Base-by-base conservation (phyloP, 2,329 filamentous ascomycete species). In the Aspergillus fijiensis region DNA sequence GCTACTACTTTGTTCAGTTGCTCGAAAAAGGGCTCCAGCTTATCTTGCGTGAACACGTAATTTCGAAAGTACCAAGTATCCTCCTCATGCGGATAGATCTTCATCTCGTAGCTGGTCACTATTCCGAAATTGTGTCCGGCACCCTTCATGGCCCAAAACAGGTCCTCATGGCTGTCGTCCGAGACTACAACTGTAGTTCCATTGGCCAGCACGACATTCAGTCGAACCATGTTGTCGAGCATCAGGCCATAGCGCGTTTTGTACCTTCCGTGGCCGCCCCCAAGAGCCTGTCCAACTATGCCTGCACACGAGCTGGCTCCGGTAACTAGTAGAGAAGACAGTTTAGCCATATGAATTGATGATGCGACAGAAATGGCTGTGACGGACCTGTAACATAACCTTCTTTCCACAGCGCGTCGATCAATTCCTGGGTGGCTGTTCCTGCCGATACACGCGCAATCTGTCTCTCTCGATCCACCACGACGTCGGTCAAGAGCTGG, bases 81-180 rank as follows among this genome's bases (percentile, higher is more conserved):
- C 6, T n/a, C 11, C 23, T 31, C 29, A 5, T 10, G 16, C 4
- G 39, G 39, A 27, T 31, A 31, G 5, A 55, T 49, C 21, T 33
- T 55, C 39, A 48, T 29, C n/a, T 33, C 23, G n/a, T 11, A 48
- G 25, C 39, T 49, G 5, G 42, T 33, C 33, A 55, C 53, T 4
- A 84, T 75, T 29, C 82, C 82, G 60, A 85, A 84, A 68, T 84
- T 84, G 57, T 83, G 79, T 1, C 82, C 82, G 4, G 82, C 82
- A 4, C 82, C 82, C 55, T 73, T 71, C 62, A 85, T 74, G 0
- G 72, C 82, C 82, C 82, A 85, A 63, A 75, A 84, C 2, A 85
- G 73, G 29, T 84, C 81, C 0, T 77, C 75, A 6, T 73, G 71
- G 47, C 21, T 45, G 27, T 42, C 60, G 16, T 74, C 67, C 14